Evolutionary conservation across 345 rosid species (phyloP).

Genomic region (Rhizophora mangle): DNA sequence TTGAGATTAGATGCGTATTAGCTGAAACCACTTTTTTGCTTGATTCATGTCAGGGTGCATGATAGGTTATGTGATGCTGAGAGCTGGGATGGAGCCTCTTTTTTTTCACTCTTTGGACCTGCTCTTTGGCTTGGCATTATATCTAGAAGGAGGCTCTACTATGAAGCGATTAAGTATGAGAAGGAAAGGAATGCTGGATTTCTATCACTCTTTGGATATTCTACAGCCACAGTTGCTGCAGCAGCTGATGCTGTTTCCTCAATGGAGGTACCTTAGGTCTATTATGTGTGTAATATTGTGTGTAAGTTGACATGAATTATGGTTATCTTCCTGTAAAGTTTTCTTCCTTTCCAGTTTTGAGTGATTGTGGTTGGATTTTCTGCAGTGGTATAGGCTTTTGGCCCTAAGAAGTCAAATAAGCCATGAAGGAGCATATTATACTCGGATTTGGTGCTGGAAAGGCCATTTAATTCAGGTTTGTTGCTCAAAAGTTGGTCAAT

Average conservation of each 20-base stretch:
- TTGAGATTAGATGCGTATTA: not conserved
- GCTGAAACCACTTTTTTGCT: constrained; percentile 1
- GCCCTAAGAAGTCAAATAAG: constrained; percentile 45
- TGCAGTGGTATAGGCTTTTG: constrained; percentile 83
- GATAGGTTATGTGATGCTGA: constrained; percentile 56
- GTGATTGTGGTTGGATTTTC: constrained; percentile 20
- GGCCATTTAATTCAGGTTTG: constrained; percentile 79
- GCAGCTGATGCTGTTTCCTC: constrained; percentile 68
- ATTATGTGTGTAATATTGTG: not conserved
- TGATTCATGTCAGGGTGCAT: constrained; percentile 57
- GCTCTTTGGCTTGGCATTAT: constrained; percentile 71
- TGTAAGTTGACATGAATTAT: not conserved
- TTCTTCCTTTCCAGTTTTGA: constrained; percentile 1
- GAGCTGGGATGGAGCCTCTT: constrained; percentile 75
- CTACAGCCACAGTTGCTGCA: constrained; percentile 64
- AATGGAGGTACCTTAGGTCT: constrained; percentile 61
- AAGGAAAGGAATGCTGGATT: constrained; percentile 85
- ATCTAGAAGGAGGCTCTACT: constrained; percentile 76
- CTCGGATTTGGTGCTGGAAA: constrained; percentile 80
- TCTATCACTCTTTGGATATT: constrained; percentile 87
- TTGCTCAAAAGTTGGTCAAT: constrained; percentile 7
- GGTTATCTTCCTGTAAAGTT: not conserved
- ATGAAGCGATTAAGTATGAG: constrained; percentile 71
- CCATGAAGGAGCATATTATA: constrained; percentile 26
- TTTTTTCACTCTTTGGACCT: constrained; percentile 65